Base-by-base conservation (phyloP, 345 rosid species). In the Salix purpurea region DNA sequence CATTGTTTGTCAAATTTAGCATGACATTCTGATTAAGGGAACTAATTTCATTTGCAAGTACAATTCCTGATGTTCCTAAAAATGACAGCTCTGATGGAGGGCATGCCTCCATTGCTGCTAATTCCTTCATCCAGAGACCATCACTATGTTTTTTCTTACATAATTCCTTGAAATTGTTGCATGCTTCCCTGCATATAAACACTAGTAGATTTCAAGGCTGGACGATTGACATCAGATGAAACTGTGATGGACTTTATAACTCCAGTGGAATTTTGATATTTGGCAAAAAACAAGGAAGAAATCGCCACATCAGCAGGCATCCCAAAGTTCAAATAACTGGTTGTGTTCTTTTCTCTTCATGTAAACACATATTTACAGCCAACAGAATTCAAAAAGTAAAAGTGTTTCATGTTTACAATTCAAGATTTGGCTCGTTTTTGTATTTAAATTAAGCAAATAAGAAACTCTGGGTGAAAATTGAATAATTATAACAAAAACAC, bases 101-200 rank as follows among this genome's bases (percentile, higher is more conserved):
- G 61, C 77, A 89, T 19, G 91, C 94, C 86, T 88, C 85, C 81
- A 94, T 90, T 52, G 97, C 98, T 9, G 91, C 93, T 83, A 94
- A 75, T 84, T 94, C 95, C 46, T 91, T 87, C 87, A 94, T 94
- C 97, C 97, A 91, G 61, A 86, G 91, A 70, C 89, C 89, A 32
- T 92, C 96, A 1, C 88, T 86, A 23, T 74, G 90, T 88, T 92
- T 94, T 82, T 89, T 88, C 85, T 86, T 89, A 81, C 92, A 89
- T 76, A 91, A 80, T 70, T 92, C 93, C 86, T 89, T 94, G 85
- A 89, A 94, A 70, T 89, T 87, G 58, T 80, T 73, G 68, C 97
- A 91, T 15, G 98, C 94, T 78, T 92, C 91, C 86, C 94, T 88
- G 77, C 70, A 76, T 46, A 52, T 73, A 79, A 64, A 50, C 70